Conservation (phyloP, 176 grass and related monocot species). For the Guadua angustifolia region DNA sequence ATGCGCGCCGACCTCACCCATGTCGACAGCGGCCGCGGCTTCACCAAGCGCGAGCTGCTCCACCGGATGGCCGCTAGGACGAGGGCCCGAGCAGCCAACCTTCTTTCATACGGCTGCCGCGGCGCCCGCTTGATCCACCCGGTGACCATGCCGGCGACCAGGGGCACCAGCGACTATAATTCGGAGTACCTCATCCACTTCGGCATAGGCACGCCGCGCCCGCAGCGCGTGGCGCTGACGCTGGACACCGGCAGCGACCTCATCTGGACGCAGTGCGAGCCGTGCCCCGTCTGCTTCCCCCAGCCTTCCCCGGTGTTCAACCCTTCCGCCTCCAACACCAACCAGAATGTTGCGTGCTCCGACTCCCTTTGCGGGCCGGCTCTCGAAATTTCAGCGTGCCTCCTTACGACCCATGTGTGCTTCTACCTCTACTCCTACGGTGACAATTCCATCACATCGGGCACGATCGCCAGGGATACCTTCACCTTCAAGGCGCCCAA, state of each 20-base stretch:
- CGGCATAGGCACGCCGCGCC: slow-evolving; percentile 53
- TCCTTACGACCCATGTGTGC: background rate
- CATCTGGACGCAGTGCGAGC: slow-evolving; percentile 67
- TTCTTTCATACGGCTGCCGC: background rate
- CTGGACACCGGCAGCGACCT: slow-evolving; percentile 75
- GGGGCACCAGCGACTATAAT: too few species aligned
- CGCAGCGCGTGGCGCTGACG: slow-evolving; percentile 42
- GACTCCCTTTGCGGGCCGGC: slow-evolving; percentile 36
- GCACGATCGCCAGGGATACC: slow-evolving; percentile 52
- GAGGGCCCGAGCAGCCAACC: slow-evolving; percentile 29
- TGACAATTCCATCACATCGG: slow-evolving; percentile 43
- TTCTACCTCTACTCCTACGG: slow-evolving; percentile 46
- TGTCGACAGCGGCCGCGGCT: slow-evolving; percentile 54
- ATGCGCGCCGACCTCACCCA: slow-evolving; percentile 56
- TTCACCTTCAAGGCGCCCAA: slow-evolving; percentile 43
- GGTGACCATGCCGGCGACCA: background rate
- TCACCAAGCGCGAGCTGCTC: slow-evolving; percentile 56
- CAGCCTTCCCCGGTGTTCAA: slow-evolving; percentile 40
- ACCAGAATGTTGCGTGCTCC: slow-evolving; percentile 29
- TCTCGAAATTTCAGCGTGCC: slow-evolving; percentile 33
- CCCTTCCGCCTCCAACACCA: slow-evolving; percentile 35
- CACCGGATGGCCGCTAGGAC: slow-evolving; percentile 43
- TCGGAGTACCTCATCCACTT: slow-evolving; percentile 61
- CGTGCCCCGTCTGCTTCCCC: slow-evolving; percentile 48
- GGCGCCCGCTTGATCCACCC: background rate